Percentiles rank a stretch among this genome's conserved stretches.
Evolutionary conservation across 805 yeast species (phyloP).

Genomic region (Wickerhamomyces canadensis): DNA sequence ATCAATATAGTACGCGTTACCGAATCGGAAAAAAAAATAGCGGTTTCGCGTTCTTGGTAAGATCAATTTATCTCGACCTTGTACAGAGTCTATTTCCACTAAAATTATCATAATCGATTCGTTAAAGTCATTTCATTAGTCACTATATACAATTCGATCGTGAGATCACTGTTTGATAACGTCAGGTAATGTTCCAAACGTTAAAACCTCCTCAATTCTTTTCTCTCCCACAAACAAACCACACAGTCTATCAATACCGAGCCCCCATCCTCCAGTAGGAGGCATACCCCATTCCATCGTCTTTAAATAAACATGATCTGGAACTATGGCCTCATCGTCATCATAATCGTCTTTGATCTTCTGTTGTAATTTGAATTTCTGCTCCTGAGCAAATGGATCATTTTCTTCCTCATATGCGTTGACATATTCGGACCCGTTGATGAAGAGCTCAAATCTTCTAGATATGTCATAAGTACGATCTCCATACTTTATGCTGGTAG

Average conservation of each 20-base stretch:
- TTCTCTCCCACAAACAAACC: constrained; percentile 65
- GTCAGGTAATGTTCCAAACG: constrained; percentile 71
- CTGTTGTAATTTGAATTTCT: constrained; percentile 60
- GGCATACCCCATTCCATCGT: constrained; percentile 92
- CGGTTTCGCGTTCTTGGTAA: too few relatives aligned
- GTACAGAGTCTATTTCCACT: too few relatives aligned
- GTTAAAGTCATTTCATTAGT: too few relatives aligned
- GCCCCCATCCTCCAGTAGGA: constrained; percentile 98
- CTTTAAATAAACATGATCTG: constrained; percentile 67
- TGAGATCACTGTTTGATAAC: constrained; percentile 57
- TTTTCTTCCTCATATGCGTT: constrained; percentile 98
- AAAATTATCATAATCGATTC: too few relatives aligned
- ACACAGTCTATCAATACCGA: constrained; percentile 84
- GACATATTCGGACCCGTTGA: constrained; percentile 73
- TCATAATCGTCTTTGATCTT: constrained; percentile 37
- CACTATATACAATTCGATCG: too few relatives aligned
- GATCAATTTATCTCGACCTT: too few relatives aligned
- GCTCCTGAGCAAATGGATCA: constrained; percentile 65
- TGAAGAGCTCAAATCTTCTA: constrained; percentile 78
- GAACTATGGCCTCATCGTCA: constrained; percentile 60
- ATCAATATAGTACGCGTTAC: too few relatives aligned
- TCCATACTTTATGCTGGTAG: constrained; percentile 31
- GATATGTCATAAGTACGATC: constrained; percentile 39
- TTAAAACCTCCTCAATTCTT: constrained; percentile 69
- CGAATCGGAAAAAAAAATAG: too few relatives aligned